A percentile compares a stretch with the other conserved stretches of the same genome.
Evolutionary conservation across 1,284 basidiomycete genomes (phyloP).

Genomic region (Thecaphora frezii): DNA sequence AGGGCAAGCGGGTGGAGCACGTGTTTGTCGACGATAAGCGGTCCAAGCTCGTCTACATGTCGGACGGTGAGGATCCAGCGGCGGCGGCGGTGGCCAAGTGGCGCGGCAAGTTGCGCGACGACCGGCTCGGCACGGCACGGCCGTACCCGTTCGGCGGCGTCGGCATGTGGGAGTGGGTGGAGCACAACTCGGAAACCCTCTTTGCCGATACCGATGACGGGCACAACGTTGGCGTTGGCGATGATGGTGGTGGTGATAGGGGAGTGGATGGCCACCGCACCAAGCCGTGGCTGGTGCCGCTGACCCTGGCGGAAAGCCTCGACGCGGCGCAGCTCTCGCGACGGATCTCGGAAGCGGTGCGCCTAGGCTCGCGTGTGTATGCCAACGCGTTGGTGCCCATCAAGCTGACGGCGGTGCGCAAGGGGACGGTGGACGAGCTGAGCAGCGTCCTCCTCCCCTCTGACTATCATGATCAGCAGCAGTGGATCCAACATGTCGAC

Average conservation of each 20-base stretch:
- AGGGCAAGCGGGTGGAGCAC: conserved; percentile 47
- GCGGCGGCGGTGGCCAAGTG: conserved; percentile 10
- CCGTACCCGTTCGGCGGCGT: conserved; percentile 20
- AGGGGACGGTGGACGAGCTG: conserved; percentile 22
- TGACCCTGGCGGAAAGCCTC: no score
- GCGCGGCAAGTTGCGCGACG: conserved; percentile 8
- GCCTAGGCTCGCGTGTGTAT: no score
- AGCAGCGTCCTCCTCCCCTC: conserved; percentile 23
- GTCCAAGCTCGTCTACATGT: no score
- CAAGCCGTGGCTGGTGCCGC: no score
- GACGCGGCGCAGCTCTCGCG: neutral
- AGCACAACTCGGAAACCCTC: conserved; percentile 5
- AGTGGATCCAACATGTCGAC: conserved; percentile 28
- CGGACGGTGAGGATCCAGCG: no score
- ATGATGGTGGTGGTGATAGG: no score
- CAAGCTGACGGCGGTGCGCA: conserved; percentile 22
- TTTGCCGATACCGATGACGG: no score
- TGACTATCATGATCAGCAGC: conserved; percentile 18
- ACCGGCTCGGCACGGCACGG: conserved; percentile 19
- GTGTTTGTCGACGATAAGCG: conserved; percentile 7
- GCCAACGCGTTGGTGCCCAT: conserved; percentile 25
- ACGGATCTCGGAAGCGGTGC: neutral
- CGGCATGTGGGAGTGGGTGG: conserved; percentile 21
- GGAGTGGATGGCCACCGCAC: no score
- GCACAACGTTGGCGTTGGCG: no score